A percentile compares a stretch with the other conserved stretches of the same genome.
phyloP scores from a whole-genome alignment of 2,329 filamentous ascomycete species.

The Pseudonectria foliicola region DNA sequence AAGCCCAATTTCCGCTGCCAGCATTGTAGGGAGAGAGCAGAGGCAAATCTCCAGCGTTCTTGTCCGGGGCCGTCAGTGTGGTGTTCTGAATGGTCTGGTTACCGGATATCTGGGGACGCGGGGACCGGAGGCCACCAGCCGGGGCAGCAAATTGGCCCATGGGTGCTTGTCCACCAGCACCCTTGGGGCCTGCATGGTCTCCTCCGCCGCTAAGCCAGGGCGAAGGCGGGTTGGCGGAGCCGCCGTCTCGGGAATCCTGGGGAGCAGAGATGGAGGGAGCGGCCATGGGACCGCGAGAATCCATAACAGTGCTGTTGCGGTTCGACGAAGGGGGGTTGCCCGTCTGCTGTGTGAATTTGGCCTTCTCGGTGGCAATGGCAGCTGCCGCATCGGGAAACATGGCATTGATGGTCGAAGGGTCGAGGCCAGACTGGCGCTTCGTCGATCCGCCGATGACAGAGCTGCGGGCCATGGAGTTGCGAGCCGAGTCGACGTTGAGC shows the following conservation, averaged over 20 bases:
- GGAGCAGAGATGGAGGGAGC: constrained; percentile 67
- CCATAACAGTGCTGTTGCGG: constrained; percentile 79
- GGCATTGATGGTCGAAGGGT: constrained; percentile 87
- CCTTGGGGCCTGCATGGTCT: constrained; percentile 57
- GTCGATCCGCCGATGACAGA: constrained; percentile 63
- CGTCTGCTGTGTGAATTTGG: constrained; percentile 92
- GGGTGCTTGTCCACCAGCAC: constrained; percentile 66
- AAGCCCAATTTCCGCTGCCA: constrained; percentile 90
- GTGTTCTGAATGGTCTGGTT: constrained; percentile 74
- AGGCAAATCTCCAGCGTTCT: constrained; percentile 63
- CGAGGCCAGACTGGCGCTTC: constrained; percentile 92
- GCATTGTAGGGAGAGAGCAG: constrained; percentile 77
- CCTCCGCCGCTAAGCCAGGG: constrained; percentile 64
- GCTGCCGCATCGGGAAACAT: constrained; percentile 99
- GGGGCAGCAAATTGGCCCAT: constrained; percentile 93
- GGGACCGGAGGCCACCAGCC: constrained; percentile 69
- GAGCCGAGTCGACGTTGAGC: constrained; percentile 76
- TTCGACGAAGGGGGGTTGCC: constrained; percentile 86
- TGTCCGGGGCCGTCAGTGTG: constrained; percentile 65
- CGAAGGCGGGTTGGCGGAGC: constrained; percentile 40
- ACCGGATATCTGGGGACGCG: constrained; percentile 61
- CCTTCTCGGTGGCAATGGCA: constrained; percentile 97
- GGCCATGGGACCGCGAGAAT: constrained; percentile 66
- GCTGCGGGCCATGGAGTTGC: constrained; percentile 78
- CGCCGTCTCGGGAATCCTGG: constrained; percentile 25